Conservation (phyloP, 495 filamentous ascomycete species). For the Cudoniella acicularis region DNA sequence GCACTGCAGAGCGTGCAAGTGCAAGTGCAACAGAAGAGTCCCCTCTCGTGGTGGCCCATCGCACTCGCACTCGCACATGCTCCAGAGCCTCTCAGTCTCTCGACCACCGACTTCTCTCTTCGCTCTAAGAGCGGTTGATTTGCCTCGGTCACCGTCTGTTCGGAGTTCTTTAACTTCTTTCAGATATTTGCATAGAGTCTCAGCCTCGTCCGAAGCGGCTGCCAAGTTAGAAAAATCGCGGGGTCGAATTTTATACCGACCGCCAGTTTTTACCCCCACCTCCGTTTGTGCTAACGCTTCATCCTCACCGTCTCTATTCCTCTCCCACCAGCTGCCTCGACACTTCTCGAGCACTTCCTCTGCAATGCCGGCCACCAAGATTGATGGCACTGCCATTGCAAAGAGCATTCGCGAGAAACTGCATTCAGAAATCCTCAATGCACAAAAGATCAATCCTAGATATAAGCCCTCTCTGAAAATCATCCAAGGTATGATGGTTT, state of each 20-base stretch:
- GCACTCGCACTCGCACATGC: neutral
- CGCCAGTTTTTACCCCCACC: conserved; percentile 5
- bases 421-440: conserved; percentile 71
- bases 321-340: neutral
- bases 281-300: neutral
- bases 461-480: conserved; percentile 89
- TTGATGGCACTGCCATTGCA: conserved; percentile 94
- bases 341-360: conserved; percentile 42
- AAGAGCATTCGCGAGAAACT: conserved; percentile 80
- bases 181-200: neutral
- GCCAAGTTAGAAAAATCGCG: conserved; percentile 13
- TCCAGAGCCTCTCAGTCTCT: neutral
- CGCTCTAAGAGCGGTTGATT: neutral
- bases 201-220: conserved; percentile 15
- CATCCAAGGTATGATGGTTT: conserved; percentile 65
- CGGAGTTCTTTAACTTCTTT: neutral
- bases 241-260: conserved; percentile 20
- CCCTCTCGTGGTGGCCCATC: too few relatives aligned
- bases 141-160: conserved; percentile 12
- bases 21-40: too few relatives aligned
- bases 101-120: neutral
- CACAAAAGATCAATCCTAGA: conserved; percentile 74
- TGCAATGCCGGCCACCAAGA: conserved; percentile 81
- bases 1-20: neutral
- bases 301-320: conserved; percentile 1